A percentile compares a stretch with the other conserved stretches of the same genome.
phyloP scores from a whole-genome alignment of 306 rosid genomes.

The Castanopsis chinensis region DNA sequence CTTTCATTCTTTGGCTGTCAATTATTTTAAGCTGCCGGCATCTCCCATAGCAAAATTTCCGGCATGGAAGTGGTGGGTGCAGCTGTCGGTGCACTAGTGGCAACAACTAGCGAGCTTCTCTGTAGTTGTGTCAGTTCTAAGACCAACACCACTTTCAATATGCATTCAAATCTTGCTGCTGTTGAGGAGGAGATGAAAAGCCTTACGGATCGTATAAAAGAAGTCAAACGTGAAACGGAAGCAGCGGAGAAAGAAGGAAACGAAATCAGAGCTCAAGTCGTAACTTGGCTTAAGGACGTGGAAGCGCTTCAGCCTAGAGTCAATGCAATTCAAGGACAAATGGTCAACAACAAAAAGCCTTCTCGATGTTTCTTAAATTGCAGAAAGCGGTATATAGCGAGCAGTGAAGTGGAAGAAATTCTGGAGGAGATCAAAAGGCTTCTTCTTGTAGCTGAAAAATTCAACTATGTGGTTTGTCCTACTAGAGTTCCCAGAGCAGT shows the following conservation, averaged over 20 bases:
- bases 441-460: not conserved
- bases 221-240: not conserved
- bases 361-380: not conserved
- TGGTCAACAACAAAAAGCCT: not conserved
- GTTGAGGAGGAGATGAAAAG: not conserved
- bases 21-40: not conserved
- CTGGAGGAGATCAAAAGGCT: not conserved
- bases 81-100: not conserved
- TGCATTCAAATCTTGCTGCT: not conserved
- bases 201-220: not conserved
- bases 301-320: not conserved
- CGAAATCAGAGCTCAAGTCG: not conserved
- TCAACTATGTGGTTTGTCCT: not conserved
- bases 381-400: not conserved
- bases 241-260: not conserved
- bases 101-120: not conserved
- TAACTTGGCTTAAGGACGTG: not conserved
- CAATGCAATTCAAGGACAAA: not conserved
- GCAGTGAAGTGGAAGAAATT: not conserved
- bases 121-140: not conserved
- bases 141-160: not conserved
- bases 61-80: conserved; percentile 7
- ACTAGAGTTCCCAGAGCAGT: not conserved
- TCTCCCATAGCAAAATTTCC: not conserved
- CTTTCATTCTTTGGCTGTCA: too few species aligned